These are phyloP conservation scores for Rhizopogon rudus DNA, from an alignment of 768 basidiomycete genomes.

Conservation along the genomic window DNA sequence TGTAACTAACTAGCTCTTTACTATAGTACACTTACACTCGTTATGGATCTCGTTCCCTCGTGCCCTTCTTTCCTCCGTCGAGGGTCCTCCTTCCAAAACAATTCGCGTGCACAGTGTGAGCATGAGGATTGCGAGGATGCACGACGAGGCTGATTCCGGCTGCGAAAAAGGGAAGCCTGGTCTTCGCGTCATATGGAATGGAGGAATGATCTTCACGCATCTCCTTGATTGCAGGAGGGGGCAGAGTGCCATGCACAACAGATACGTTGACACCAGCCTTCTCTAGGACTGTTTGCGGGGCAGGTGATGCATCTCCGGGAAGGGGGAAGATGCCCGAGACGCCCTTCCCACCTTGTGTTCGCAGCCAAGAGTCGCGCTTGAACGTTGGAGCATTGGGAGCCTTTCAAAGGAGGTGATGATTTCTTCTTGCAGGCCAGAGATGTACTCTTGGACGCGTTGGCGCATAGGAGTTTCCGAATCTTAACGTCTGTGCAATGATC, in stretches of 20 bases:
- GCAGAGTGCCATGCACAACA: slow-evolving; percentile 82
- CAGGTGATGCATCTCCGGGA: slow-evolving; percentile 27
- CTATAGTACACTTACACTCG: no score
- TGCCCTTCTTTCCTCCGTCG: no score
- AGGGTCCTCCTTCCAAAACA: slow-evolving; percentile 32
- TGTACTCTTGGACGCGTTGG: slow-evolving; percentile 68
- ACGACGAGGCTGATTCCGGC: slow-evolving; percentile 90
- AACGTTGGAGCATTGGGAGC: slow-evolving; percentile 67
- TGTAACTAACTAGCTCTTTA: no score
- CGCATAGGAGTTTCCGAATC: slow-evolving; percentile 50
- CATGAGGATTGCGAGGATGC: slow-evolving; percentile 90
- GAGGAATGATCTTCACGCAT: slow-evolving; percentile 91
- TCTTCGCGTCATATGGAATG: slow-evolving; percentile 57
- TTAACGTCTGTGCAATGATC: background rate
- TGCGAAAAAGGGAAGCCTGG: slow-evolving; percentile 86
- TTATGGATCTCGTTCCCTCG: no score
- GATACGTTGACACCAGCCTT: slow-evolving; percentile 97
- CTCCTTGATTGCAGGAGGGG: slow-evolving; percentile 85
- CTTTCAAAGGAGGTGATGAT: slow-evolving; percentile 77
- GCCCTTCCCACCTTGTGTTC: slow-evolving; percentile 64
- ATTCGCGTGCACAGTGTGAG: slow-evolving; percentile 93
- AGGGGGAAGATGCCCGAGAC: slow-evolving; percentile 73
- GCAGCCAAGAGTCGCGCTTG: slow-evolving; percentile 78
- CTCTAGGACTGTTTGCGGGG: slow-evolving; percentile 60
- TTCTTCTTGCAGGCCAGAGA: slow-evolving; percentile 68